Evolutionary conservation across 1,284 basidiomycete genomes (phyloP).

Genomic region (Tilletiopsis washingtonensis): DNA sequence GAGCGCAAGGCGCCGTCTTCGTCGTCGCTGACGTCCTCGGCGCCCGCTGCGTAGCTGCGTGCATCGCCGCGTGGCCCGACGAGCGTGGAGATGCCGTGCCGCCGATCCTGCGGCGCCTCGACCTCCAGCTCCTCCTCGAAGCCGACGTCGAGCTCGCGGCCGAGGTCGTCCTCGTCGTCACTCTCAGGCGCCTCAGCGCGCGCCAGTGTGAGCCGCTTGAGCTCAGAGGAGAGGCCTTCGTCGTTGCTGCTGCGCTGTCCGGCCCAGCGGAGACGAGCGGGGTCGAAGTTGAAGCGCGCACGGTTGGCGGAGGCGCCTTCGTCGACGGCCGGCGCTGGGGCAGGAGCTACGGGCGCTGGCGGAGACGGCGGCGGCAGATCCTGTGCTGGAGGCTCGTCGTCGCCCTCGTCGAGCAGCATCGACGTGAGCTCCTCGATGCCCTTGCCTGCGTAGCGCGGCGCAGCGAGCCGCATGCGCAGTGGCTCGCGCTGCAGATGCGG

Average conservation of each 20-base stretch:
- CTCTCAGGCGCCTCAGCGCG: background rate
- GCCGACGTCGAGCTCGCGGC: background rate
- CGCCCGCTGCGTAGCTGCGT: background rate
- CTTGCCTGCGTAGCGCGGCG: too few species aligned
- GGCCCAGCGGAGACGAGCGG: background rate
- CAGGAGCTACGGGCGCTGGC: too few species aligned
- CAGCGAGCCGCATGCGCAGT: too few species aligned
- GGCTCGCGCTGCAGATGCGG: too few species aligned
- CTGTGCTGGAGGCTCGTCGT: too few species aligned
- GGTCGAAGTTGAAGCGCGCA: background rate
- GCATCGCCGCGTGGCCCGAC: background rate
- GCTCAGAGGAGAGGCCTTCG: background rate
- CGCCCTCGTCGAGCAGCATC: too few species aligned
- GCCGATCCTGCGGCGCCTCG: background rate
- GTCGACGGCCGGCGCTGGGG: too few species aligned
- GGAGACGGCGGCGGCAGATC: too few species aligned
- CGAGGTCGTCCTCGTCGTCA: background rate
- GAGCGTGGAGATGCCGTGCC: background rate
- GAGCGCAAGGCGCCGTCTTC: background rate
- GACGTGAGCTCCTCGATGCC: too few species aligned
- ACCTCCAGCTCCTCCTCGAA: slow-evolving; percentile 3
- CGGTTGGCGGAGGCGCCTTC: too few species aligned
- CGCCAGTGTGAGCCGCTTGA: background rate
- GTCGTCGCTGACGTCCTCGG: background rate
- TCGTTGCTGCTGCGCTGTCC: background rate